Percentiles rank a stretch among this genome's conserved stretches.
phyloP scores from a whole-genome alignment of 2,329 filamentous ascomycete genomes.

The Dactylella cylindrospora region DNA sequence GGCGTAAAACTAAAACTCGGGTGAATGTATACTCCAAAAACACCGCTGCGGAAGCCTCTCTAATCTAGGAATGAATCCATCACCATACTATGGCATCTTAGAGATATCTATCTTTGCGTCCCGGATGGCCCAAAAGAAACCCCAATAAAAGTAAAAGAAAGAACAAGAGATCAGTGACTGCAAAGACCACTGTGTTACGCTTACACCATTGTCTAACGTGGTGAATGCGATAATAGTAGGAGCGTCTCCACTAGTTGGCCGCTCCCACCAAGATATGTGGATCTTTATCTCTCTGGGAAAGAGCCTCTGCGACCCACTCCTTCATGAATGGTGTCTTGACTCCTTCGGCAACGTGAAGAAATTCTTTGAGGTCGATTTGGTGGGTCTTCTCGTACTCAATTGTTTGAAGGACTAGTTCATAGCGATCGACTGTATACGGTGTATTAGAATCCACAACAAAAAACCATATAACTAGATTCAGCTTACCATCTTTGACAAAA shows the following conservation, averaged over 20 bases:
- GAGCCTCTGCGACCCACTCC: slow-evolving; percentile 73
- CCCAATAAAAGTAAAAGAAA: slow-evolving; percentile 28
- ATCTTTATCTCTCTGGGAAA: slow-evolving; percentile 67
- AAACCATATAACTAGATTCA: neutral
- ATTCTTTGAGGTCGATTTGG: slow-evolving; percentile 78
- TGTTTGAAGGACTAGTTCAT: slow-evolving; percentile 93
- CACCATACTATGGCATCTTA: slow-evolving; percentile 2
- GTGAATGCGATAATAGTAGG: slow-evolving; percentile 12
- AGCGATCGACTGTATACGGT: slow-evolving; percentile 72
- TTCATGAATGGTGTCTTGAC: slow-evolving; percentile 76
- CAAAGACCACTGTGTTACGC: slow-evolving; percentile 21
- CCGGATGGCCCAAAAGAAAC: slow-evolving; percentile 30
- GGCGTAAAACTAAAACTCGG: too few relatives aligned
- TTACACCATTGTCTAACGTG: slow-evolving; percentile 11
- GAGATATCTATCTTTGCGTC: slow-evolving; percentile 38
- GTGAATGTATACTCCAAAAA: too few relatives aligned
- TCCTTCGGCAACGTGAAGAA: slow-evolving; percentile 72
- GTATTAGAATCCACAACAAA: neutral
- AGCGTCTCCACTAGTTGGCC: slow-evolving; percentile 26
- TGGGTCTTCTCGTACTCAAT: slow-evolving; percentile 84
- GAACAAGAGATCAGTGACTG: slow-evolving; percentile 25
- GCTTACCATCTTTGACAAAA: slow-evolving; percentile 76
- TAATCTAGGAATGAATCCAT: too few relatives aligned
- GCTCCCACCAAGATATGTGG: slow-evolving; percentile 6
- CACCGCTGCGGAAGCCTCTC: too few relatives aligned